Percentiles rank a stretch among this genome's conserved stretches.
Evolutionary conservation across 2,329 filamentous ascomycete genomes (phyloP).

Genomic region (Penicillium sp.): DNA sequence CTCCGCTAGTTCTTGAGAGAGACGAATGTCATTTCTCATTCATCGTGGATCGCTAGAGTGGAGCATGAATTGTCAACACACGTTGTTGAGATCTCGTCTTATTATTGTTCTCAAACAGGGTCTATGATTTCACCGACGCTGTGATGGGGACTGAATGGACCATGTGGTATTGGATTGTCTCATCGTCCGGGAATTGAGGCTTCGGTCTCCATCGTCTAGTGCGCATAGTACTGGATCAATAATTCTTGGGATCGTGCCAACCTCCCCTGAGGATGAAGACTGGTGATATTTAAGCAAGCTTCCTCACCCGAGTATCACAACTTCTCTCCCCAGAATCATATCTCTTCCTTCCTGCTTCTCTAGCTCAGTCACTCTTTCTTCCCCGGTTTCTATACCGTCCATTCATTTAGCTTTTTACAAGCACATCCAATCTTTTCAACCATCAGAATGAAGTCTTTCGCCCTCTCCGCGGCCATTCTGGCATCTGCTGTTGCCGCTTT

Average conservation of each 20-base stretch:
- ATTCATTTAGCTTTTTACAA: constrained; percentile 17
- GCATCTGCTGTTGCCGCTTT: constrained; percentile 16
- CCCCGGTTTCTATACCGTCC: constrained; percentile 18
- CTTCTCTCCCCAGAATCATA: constrained; percentile 12
- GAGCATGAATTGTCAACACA: background rate
- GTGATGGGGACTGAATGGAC: no score
- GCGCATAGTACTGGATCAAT: no score
- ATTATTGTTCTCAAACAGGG: background rate
- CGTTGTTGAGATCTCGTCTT: no score
- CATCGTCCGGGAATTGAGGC: no score
- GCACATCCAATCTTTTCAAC: constrained; percentile 14
- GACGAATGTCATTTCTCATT: no score
- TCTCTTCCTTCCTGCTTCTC: constrained; percentile 7
- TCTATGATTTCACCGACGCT: background rate
- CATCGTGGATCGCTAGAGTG: no score
- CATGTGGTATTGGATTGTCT: no score
- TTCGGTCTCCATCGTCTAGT: no score
- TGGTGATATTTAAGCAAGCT: no score
- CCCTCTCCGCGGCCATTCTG: constrained; percentile 16
- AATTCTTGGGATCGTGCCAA: no score
- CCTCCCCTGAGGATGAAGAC: background rate
- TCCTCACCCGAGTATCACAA: constrained; percentile 4
- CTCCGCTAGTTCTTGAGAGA: no score
- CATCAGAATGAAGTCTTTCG: constrained; percentile 20
- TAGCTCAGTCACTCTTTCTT: constrained; percentile 14